Evolutionary conservation across 176 grass and related monocot species (phyloP), one percentile per base, ranked within the genome.

Genomic region (Carex scoparia): DNA sequence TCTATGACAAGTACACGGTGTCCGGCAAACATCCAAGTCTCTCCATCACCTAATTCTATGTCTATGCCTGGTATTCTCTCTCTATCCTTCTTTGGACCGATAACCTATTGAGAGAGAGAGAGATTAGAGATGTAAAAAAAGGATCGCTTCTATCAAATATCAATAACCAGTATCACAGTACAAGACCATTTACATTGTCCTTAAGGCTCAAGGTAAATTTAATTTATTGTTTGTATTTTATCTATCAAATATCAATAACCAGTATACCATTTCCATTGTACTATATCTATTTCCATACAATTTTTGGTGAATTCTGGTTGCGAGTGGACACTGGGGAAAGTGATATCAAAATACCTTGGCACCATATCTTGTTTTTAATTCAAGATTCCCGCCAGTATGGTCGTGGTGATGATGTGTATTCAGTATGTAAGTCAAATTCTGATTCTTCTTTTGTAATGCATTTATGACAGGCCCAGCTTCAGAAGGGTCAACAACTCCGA

Each of bases 401-500:
- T 99, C 96, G 87, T 89, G 84, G 88, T 99, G 96, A 89, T 99
- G 96, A 88, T 99, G 96, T 35, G 96, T 99, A 60, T 99, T 99
- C 54, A 99, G 62, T 89, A 99, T 99, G 85, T 99, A 99, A 72
- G 93, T 99, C 86, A 99, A 88, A 87, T 99, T 99, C 72, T 99
- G 96, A 86, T 99, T 99, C 85, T 89, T 92, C 48, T 89, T 92
- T 83, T 99, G 88, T 44, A 99, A 81, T 69, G 85, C 91, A 46
- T 94, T 88, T 89, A 99, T 99, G 51, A 99, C 84, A 79, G 96
- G 96, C 71, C 81, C 82, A 76, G 96, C 93, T 89, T 99, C 96
- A 84, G 96, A 94, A 85, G 96, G 96, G 79, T 99, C 96, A 37
- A 99, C 96, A 19, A 99, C 96, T 84, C 96, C 96, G 79, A 99